These are phyloP conservation scores for Nothomitra cinnamomea DNA, from an alignment of 2,329 filamentous ascomycete genomes.

Conservation along the genomic window DNA sequence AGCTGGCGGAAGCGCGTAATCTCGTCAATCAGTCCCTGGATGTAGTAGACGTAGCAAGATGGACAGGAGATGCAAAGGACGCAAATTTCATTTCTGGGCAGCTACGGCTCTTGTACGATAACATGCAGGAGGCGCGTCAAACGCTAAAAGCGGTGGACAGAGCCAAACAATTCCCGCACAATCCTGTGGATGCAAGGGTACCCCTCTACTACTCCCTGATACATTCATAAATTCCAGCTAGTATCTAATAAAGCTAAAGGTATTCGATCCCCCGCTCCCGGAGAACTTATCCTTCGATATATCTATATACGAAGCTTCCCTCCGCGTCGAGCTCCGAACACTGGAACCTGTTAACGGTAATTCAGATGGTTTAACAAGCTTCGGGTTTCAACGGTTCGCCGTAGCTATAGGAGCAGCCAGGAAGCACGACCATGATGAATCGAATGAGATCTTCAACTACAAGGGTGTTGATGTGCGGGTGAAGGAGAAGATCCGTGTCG, in stretches of 20 bases:
- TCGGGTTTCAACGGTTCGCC: conserved; percentile 38
- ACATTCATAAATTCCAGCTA: background rate
- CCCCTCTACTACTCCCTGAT: conserved; percentile 14
- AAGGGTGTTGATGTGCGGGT: conserved; percentile 60
- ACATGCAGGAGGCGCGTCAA: conserved; percentile 41
- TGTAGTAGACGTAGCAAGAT: conserved; percentile 60
- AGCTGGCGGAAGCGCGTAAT: conserved; percentile 55
- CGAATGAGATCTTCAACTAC: conserved; percentile 58
- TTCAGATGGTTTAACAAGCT: conserved; percentile 27
- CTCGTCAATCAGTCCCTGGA: conserved; percentile 71
- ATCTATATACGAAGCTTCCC: conserved; percentile 35
- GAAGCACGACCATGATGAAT: conserved; percentile 39
- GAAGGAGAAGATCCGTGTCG: conserved; percentile 74
- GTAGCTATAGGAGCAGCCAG: conserved; percentile 26
- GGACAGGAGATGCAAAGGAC: conserved; percentile 47
- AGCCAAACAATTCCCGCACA: conserved; percentile 35
- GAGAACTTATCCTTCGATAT: conserved; percentile 57
- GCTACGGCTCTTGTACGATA: conserved; percentile 40
- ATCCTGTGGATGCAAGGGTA: conserved; percentile 40
- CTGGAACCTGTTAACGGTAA: conserved; percentile 33
- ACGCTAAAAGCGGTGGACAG: conserved; percentile 38
- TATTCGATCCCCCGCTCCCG: conserved; percentile 46
- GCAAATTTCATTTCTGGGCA: conserved; percentile 40
- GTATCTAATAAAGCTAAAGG: conserved; percentile 16
- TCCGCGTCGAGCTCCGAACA: conserved; percentile 47